Evolutionary conservation across 768 basidiomycete species (phyloP), one percentile per base, ranked within the genome.

Genomic region (Mycena filopes): DNA sequence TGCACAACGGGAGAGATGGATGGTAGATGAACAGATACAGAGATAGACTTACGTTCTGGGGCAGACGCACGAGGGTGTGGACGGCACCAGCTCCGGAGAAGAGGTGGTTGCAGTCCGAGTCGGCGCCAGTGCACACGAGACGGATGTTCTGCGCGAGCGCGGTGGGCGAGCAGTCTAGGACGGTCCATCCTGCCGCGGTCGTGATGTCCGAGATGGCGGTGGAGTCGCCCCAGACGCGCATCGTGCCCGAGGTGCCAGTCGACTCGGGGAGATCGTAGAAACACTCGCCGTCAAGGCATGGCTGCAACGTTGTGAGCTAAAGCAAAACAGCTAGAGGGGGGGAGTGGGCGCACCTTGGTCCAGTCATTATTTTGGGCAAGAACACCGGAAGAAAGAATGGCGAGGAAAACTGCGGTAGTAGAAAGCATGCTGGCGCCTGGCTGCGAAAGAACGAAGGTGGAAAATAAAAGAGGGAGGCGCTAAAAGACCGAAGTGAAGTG

Each of bases 131-230:
- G 69, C 70, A 64, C 50, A 64, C 25, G 56, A 68, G 59, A 62
- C 58, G 42, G 62, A 80, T 78, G 36, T 77, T 74, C 55, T 79
- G 77, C 12, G 72, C 60, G 4, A 70, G 51, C 12, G 65, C 66
- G 51, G 68, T 70, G 1, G 76, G 53, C 57, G 76, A 70, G 62
- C 81, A 82, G 57, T 74, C 72, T 36, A 79, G 65, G 43, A 82
- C 79, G 13, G 67, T 66, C 81, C 81, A 82, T 29, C 79, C 80
- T 11, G 78, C 80, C 13, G 79, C 79, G 16, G 66, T 55, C 18
- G 73, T 74, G 23, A 74, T 68, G 56, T 74, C 60, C 6, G 73
- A 69, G 42, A 74, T 73, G 13, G 72, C 68, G 25, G 63, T 56
- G 0, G 65, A 4, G 6, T 48, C 59, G 13, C 69, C 70, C 68